Percentiles rank a stretch among this genome's conserved stretches.
These are phyloP conservation scores for Tothia fuscella DNA, from an alignment of 2,329 filamentous ascomycete species.

Conservation along the genomic window DNA sequence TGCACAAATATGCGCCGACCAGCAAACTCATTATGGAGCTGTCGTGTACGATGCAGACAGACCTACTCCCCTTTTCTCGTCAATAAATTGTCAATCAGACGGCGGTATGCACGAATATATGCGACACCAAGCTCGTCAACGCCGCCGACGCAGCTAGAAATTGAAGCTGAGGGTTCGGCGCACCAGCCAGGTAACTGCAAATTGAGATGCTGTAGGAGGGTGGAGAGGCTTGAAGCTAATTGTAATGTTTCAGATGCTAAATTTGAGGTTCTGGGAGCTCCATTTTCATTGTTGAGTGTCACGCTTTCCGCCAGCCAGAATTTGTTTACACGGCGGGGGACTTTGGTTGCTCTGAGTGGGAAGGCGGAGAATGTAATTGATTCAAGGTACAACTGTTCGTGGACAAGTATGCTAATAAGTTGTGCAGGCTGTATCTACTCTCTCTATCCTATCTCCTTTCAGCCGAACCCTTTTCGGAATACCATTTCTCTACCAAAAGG, in stretches of 20 bases:
- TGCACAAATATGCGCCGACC: constrained; percentile 10
- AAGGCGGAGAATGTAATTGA: constrained; percentile 68
- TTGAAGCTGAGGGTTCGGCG: background rate
- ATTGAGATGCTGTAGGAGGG: background rate
- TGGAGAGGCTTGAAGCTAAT: constrained; percentile 3
- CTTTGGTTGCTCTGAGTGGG: constrained; percentile 78
- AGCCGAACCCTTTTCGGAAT: constrained; percentile 69
- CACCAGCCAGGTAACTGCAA: background rate
- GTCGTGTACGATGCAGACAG: background rate
- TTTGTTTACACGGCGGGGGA: constrained; percentile 84
- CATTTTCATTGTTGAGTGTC: constrained; percentile 88
- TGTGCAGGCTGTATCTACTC: constrained; percentile 67
- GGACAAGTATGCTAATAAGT: background rate
- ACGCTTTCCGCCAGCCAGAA: constrained; percentile 86
- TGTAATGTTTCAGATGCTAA: constrained; percentile 64
- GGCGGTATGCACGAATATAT: constrained; percentile 6
- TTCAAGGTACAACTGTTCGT: background rate
- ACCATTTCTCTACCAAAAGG: constrained; percentile 84
- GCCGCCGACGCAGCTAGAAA: constrained; percentile 1
- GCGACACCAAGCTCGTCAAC: constrained; percentile 7
- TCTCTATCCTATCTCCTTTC: constrained; percentile 77
- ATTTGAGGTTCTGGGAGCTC: constrained; percentile 85
- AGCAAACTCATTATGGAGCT: constrained; percentile 7
- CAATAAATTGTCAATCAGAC: background rate
- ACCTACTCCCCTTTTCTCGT: background rate